Conservation (phyloP, 2,329 filamentous ascomycete genomes). For the Aureobasidium sp. region DNA sequence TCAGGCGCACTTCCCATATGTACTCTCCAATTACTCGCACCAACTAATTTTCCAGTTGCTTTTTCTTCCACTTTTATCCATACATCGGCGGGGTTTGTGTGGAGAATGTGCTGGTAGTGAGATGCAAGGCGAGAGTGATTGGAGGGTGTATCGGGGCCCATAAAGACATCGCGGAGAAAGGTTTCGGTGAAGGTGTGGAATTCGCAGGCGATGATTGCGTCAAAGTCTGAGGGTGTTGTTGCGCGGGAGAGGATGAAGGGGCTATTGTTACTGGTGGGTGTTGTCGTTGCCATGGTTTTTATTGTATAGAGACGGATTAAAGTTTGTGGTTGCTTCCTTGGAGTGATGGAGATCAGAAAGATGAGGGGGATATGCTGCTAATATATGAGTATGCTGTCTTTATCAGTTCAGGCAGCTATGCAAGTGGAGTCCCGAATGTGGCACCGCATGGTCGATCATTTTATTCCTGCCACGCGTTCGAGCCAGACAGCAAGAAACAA, state of each 20-base stretch:
- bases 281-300: background rate
- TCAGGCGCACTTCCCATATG: constrained; percentile 16
- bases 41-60: constrained; percentile 20
- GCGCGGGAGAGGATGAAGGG: constrained; percentile 3
- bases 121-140: constrained; percentile 10
- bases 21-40: constrained; percentile 25
- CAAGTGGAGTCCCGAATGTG: background rate
- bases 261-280: background rate
- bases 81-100: constrained; percentile 18
- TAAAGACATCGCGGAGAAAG: constrained; percentile 14
- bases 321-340: too few relatives aligned
- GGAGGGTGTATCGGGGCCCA: constrained; percentile 17
- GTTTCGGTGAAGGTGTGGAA: constrained; percentile 3
- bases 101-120: constrained; percentile 15
- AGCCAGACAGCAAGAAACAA: too few relatives aligned
- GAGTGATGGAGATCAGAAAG: background rate
- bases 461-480: too few relatives aligned
- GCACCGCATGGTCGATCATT: background rate
- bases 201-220: constrained; percentile 3
- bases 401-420: background rate
- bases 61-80: constrained; percentile 25
- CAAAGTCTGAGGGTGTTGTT: background rate
- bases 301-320: too few relatives aligned
- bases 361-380: background rate
- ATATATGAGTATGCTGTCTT: background rate